phyloP scores from a whole-genome alignment of 306 rosid species.

The Acacia confusa region DNA sequence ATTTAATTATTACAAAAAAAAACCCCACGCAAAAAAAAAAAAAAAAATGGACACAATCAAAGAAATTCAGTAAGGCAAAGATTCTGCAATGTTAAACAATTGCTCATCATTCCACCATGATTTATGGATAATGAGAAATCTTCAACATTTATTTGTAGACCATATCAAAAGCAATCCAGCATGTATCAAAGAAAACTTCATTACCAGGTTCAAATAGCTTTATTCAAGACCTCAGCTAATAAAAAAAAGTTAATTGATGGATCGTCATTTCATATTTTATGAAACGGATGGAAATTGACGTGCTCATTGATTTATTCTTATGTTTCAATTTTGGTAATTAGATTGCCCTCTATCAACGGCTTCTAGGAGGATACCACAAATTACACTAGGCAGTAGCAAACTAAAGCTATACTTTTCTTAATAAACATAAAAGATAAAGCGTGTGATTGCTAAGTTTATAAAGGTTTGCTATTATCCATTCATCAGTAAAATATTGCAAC shows the following conservation, averaged over 20 bases:
- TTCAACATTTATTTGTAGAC: not conserved
- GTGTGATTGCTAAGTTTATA: not conserved
- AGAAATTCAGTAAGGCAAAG: not conserved
- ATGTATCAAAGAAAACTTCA: constrained; percentile 7
- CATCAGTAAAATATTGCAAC: not conserved
- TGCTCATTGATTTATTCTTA: not conserved
- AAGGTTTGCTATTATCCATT: not conserved
- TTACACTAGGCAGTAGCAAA: constrained; percentile 7
- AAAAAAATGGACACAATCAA: constrained; percentile 2
- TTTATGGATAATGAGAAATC: constrained; percentile 19
- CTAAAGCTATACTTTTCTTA: not conserved
- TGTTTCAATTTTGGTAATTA: constrained; percentile 10
- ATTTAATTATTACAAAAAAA: not conserved
- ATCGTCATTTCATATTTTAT: not conserved
- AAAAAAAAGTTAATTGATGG: not conserved
- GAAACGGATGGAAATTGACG: not conserved
- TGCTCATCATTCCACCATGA: not conserved
- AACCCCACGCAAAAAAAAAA: not conserved
- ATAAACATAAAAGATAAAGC: not conserved
- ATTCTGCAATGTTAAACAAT: not conserved
- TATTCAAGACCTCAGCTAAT: constrained; percentile 10
- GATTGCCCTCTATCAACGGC: constrained; percentile 1
- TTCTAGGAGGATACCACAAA: not conserved
- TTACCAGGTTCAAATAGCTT: not conserved
- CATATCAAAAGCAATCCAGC: constrained; percentile 3